These are phyloP conservation scores for Solidago caesia DNA, from an alignment of 129 eudicot species.

Conservation along the genomic window DNA sequence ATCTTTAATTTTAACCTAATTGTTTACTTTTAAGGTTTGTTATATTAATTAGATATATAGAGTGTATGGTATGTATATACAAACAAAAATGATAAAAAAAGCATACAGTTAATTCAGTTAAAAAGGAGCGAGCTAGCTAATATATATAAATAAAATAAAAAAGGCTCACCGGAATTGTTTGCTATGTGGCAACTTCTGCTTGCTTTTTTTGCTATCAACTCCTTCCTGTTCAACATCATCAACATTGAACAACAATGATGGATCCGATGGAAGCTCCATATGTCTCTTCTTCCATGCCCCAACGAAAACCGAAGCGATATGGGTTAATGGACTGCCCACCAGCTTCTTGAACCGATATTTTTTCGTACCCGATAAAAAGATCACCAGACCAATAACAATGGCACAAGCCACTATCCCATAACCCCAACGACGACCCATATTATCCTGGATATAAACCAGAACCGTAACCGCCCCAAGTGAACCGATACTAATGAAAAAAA, in stretches of 20 bases:
- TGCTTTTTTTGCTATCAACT: constrained; percentile 43
- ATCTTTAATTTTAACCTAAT: constrained; percentile 8
- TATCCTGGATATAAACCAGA: constrained; percentile 77
- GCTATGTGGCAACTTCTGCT: constrained; percentile 76
- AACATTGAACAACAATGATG: constrained; percentile 43
- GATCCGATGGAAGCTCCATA: constrained; percentile 63
- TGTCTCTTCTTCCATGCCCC: constrained; percentile 77
- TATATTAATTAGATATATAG: not conserved
- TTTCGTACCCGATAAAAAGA: constrained; percentile 65
- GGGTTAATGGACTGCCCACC: constrained; percentile 86
- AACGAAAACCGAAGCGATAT: constrained; percentile 70
- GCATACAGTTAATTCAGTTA: constrained; percentile 30
- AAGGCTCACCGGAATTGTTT: constrained; percentile 66
- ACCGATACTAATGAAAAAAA: constrained; percentile 79
- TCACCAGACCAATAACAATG: constrained; percentile 48
- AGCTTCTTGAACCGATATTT: constrained; percentile 85
- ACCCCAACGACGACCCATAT: constrained; percentile 80
- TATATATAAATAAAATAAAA: not conserved
- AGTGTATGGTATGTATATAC: not conserved
- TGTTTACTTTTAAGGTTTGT: constrained; percentile 5
- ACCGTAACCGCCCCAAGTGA: constrained; percentile 74
- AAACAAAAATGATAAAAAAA: not conserved
- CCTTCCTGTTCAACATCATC: constrained; percentile 41
- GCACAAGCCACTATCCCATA: constrained; percentile 78
- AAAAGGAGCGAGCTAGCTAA: not conserved